Base-by-base conservation (phyloP, 768 basidiomycete genomes). In the Lactifluus hygrophoroides region DNA sequence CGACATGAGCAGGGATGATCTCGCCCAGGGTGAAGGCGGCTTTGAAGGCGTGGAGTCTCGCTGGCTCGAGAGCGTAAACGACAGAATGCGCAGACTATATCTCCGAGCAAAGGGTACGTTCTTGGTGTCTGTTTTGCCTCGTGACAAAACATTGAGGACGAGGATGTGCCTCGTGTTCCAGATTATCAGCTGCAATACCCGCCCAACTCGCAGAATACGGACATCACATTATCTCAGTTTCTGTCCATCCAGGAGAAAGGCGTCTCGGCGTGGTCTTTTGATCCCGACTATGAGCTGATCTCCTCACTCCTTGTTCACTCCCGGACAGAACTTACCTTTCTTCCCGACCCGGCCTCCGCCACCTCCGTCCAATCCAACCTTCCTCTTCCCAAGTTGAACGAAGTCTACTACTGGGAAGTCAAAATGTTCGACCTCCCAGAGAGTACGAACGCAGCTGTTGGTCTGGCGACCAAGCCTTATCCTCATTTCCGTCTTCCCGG, bases 211-310 rank as follows among this genome's bases (percentile, higher is more conserved):
- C 78, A 88, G 44, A 91, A 94, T 23, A 94, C 95, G 51, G 96
- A 99, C 71, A 98, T 99, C 72, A 99, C 95, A 1, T 78, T 99
- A 53, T 95, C 95, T 9, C 96, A 99, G 68, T 98, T 98, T 74
- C 84, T 99, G 21, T 94, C 94, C 27, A 99, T 99, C 57, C 96
- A 99, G 70, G 96, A 99, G 74, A 99, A 99, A 69, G 96, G 96
- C 64, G 95, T 99, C 45, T 95, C 94, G 27, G 96, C 96, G 17
- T 99, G 96, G 96, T 94, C 85, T 38, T 99, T 99, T 69, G 96
- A 99, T 71, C 96, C 96, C 35, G 96, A 98, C 70, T 97, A 94
- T 69, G 94, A 98, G 72, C 87, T 91, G 53, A 83, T 94, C 69
- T 87, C 90, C 63, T 92, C 90, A 8, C 79, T 98, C 45, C 81